Conservation (phyloP, 2,329 filamentous ascomycete genomes). For the Lachnellula hyalina region DNA sequence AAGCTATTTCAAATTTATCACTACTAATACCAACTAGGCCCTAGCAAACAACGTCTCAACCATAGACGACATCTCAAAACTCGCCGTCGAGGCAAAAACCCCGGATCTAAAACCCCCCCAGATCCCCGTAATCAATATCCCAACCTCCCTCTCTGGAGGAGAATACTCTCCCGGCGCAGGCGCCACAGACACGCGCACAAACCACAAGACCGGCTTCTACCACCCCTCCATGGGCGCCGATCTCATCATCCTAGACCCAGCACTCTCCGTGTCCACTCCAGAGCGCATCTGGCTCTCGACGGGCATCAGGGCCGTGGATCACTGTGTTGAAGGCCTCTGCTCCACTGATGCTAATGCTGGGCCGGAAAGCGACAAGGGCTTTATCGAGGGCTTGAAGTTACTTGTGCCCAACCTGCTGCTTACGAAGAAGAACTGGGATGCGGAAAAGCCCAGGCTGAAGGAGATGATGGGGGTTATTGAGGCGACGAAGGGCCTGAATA, state of each 20-base stretch:
- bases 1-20: neutral
- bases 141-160: slow-evolving; percentile 37
- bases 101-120: slow-evolving; percentile 13
- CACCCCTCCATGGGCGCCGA: slow-evolving; percentile 38
- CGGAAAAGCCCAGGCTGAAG: slow-evolving; percentile 15
- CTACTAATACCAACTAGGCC: slow-evolving; percentile 12
- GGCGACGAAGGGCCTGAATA: slow-evolving; percentile 43
- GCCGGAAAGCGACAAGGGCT: slow-evolving; percentile 14
- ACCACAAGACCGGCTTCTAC: slow-evolving; percentile 23
- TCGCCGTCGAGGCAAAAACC: slow-evolving; percentile 8
- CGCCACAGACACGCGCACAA: slow-evolving; percentile 31
- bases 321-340: slow-evolving; percentile 52
- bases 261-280: slow-evolving; percentile 46
- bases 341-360: slow-evolving; percentile 28
- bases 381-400: slow-evolving; percentile 17
- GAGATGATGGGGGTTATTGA: slow-evolving; percentile 42
- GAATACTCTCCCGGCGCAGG: slow-evolving; percentile 38
- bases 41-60: slow-evolving; percentile 21
- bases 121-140: slow-evolving; percentile 36
- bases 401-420: slow-evolving; percentile 24
- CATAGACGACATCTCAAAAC: slow-evolving; percentile 12
- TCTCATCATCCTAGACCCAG: slow-evolving; percentile 52
- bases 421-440: slow-evolving; percentile 17
- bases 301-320: slow-evolving; percentile 51
- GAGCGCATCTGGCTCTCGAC: slow-evolving; percentile 51